phyloP scores from a whole-genome alignment of 345 rosid genomes.

The Salix suchowensis region DNA sequence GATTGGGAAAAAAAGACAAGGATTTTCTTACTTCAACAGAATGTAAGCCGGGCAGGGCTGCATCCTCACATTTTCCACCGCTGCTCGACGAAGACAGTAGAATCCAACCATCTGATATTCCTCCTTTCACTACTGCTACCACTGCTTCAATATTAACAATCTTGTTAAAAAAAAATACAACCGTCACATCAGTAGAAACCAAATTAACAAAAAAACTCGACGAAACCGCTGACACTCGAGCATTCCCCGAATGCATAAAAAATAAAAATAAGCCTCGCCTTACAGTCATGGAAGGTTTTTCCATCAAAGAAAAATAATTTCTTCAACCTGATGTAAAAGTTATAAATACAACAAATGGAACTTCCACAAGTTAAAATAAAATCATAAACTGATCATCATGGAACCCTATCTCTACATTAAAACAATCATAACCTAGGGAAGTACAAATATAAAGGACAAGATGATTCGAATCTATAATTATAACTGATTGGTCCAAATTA shows the following conservation, averaged over 20 bases:
- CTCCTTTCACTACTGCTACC: slow-evolving; percentile 3
- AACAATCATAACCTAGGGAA: background rate
- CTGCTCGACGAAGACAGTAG: background rate
- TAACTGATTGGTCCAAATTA: background rate
- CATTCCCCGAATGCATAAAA: background rate
- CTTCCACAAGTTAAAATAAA: background rate
- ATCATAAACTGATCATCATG: background rate
- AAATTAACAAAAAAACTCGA: background rate
- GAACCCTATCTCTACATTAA: background rate
- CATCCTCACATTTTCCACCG: slow-evolving; percentile 20
- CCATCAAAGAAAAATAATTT: background rate
- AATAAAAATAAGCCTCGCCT: background rate
- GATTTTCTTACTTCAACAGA: slow-evolving; percentile 45
- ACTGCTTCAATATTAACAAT: slow-evolving; percentile 21
- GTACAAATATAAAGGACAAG: background rate
- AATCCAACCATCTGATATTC: background rate
- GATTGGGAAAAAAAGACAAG: background rate
- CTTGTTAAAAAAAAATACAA: slow-evolving; percentile 21
- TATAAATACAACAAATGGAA: background rate
- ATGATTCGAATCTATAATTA: background rate
- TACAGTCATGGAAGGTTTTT: background rate
- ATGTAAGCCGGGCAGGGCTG: slow-evolving; percentile 34
- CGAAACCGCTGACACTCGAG: background rate
- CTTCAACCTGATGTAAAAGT: slow-evolving; percentile 2
- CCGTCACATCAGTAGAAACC: slow-evolving; percentile 19